Base-by-base conservation (phyloP, 306 rosid species). In the Prosopis cineraria region DNA sequence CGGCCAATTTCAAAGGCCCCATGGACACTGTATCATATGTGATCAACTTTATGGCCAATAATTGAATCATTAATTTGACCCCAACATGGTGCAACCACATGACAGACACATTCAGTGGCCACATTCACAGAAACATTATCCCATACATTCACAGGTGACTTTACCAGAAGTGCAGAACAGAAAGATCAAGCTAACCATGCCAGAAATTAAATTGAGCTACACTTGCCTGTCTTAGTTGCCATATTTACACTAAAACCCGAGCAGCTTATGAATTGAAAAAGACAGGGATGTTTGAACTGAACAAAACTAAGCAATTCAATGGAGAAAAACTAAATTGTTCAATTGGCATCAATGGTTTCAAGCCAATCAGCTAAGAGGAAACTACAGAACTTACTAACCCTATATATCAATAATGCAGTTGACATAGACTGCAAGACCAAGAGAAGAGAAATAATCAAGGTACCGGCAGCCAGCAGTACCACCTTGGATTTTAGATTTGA, bases 221-320 rank as follows among this genome's bases (percentile, higher is more conserved):
- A 60, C 39, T 47, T 24, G 41, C 33, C 55, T 68, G 31, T 17
- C 22, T 48, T 33, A 37, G 65, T 10, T 5, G 43, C 30, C 62
- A 76, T 70, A 19, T 70, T 39, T 29, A 17, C 72, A 62, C 34
- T 40, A 70, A 31, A 70, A 63, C 10, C 31, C 45, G 77, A 70
- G 68, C 81, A 70, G 24, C 53, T 69, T 12, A 59, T 36, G 59
- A 62, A 76, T 19, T 70, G 73, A 39, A 53, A 30, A 64, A 25
- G 33, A 52, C 3, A 75, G 36, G 43, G 24, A 39, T 17, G 44
- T 50, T 17, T 70, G 56, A 65, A 79, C 58, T 24, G 67, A n/a
- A 77, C 29, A 74, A 24, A 73, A 72, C 64, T 55, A 53, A 41
- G 78, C 14, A 33, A 64, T n/a, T 5, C 44, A 74, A 56, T 3